Evolutionary conservation across 441 rosid genomes (phyloP).

Genomic region (Jatropha multifida): DNA sequence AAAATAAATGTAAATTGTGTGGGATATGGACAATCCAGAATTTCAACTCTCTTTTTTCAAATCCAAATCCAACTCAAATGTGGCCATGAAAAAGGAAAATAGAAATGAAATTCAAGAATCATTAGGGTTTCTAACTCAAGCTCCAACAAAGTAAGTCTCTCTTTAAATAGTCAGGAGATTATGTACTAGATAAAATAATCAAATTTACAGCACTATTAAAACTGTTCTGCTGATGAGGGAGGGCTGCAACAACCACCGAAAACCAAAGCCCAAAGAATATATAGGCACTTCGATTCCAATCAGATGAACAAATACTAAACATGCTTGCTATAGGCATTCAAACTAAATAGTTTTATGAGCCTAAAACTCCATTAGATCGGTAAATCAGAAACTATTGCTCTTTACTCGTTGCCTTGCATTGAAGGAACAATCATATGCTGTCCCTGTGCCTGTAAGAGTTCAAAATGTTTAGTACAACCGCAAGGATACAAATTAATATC

Average conservation of each 20-base stretch:
- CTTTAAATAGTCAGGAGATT: slow-evolving; percentile 12
- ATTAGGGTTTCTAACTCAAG: neutral
- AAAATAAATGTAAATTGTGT: too few species aligned
- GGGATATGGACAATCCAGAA: too few species aligned
- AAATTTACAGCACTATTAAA: slow-evolving; percentile 30
- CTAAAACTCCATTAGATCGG: slow-evolving; percentile 26
- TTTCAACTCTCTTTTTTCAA: too few species aligned
- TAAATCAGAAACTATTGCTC: slow-evolving; percentile 18
- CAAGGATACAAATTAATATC: slow-evolving; percentile 2
- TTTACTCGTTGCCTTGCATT: slow-evolving; percentile 55
- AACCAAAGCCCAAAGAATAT: slow-evolving; percentile 18
- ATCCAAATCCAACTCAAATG: too few species aligned
- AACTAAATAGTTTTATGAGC: slow-evolving; percentile 27
- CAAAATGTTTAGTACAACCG: neutral
- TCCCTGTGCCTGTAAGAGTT: slow-evolving; percentile 46
- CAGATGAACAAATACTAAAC: slow-evolving; percentile 22
- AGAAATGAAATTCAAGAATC: too few species aligned
- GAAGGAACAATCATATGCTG: slow-evolving; percentile 49
- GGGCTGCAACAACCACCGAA: slow-evolving; percentile 10
- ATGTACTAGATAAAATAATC: neutral
- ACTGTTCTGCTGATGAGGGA: slow-evolving; percentile 22
- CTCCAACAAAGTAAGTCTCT: neutral
- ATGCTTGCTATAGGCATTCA: slow-evolving; percentile 23
- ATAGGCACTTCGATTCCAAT: slow-evolving; percentile 21
- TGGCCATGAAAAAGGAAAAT: too few species aligned